Evolutionary conservation across 2,329 filamentous ascomycete species (phyloP).

Genomic region (Endoconidiophora laricicola): DNA sequence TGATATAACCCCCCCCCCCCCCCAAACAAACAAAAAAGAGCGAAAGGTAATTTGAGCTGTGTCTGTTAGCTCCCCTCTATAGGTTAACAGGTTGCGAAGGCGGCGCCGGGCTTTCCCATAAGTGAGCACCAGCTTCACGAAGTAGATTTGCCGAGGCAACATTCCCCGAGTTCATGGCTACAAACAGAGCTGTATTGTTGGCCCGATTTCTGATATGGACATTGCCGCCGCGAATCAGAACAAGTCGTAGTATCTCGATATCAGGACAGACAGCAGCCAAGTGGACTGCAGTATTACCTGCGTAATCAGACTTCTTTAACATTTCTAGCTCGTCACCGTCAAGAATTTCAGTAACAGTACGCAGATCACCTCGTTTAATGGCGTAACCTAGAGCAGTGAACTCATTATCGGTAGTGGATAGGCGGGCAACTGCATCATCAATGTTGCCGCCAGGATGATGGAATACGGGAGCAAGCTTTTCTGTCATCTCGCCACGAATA

Average conservation of each 20-base stretch:
- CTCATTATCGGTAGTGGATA: constrained; percentile 40
- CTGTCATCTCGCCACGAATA: constrained; percentile 73
- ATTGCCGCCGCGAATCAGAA: constrained; percentile 45
- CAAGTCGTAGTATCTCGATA: constrained; percentile 37
- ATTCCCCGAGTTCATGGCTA: constrained; percentile 42
- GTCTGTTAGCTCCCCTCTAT: neutral
- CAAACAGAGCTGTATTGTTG: constrained; percentile 48
- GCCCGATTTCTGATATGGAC: constrained; percentile 49
- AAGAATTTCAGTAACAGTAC: constrained; percentile 49
- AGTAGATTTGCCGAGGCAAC: constrained; percentile 36
- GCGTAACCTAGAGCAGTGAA: constrained; percentile 68
- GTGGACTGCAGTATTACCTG: constrained; percentile 56
- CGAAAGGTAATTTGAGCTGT: too few relatives aligned
- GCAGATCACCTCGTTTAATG: constrained; percentile 53
- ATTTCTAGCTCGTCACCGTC: constrained; percentile 47
- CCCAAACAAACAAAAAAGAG: too few relatives aligned
- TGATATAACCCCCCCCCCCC: too few relatives aligned
- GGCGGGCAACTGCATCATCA: constrained; percentile 25
- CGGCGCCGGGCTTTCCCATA: constrained; percentile 29
- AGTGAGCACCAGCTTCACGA: constrained; percentile 40
- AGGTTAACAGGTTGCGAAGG: constrained; percentile 8
- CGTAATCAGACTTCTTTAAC: constrained; percentile 62
- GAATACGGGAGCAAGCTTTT: constrained; percentile 55
- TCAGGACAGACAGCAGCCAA: constrained; percentile 39
- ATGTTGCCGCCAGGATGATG: constrained; percentile 48